Base-by-base conservation (phyloP, 768 basidiomycete genomes). In the Paxillus ammoniavirescens region DNA sequence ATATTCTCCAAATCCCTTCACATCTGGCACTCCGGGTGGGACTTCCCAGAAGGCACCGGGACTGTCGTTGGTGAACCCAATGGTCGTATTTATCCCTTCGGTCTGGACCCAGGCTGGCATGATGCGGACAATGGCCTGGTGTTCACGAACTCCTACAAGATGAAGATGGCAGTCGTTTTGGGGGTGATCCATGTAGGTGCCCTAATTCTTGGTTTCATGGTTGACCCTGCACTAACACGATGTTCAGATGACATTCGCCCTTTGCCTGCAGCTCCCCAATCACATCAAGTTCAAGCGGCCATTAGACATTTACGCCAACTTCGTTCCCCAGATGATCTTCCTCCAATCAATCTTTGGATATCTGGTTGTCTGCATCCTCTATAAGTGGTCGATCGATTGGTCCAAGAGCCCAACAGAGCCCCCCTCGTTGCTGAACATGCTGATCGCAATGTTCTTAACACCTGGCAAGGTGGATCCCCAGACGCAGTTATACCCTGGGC, bases 111-210 rank as follows among this genome's bases (percentile, higher is more conserved):
- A 48, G 86, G 75, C 46, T 99, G 97, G 97, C 94, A 97, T 66
- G 92, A 87, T 17, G 81, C 95, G 5, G 91, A 92, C 59, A 99
- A 99, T 65, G 78, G 77, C 2, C 79, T 99, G 54, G 86, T 97
- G 41, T 99, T 98, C 73, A 89, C 89, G 49, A 99, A 99, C 73
- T 98, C 95, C 37, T 96, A 96, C 78, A 99, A 98, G 85, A 99
- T 99, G 97, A 98, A 99, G 77, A 93, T 98, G 93, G 91, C 93
- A 18, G 87, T 99, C 65, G 83, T 98, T 35, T 72, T 99, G 49
- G 97, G 97, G 69, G 95, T 99, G 59, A 89, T 90, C 55, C 96
- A 99, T 71, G 96, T 98, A 53, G 21, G 74, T 62, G 86, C 73
- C 47, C 41, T 37, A n/a, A 36, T 52, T 47, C 43, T 38, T 42